Conservation (phyloP, 2,329 filamentous ascomycete species). For the Arthrobotrys megalospora region DNA sequence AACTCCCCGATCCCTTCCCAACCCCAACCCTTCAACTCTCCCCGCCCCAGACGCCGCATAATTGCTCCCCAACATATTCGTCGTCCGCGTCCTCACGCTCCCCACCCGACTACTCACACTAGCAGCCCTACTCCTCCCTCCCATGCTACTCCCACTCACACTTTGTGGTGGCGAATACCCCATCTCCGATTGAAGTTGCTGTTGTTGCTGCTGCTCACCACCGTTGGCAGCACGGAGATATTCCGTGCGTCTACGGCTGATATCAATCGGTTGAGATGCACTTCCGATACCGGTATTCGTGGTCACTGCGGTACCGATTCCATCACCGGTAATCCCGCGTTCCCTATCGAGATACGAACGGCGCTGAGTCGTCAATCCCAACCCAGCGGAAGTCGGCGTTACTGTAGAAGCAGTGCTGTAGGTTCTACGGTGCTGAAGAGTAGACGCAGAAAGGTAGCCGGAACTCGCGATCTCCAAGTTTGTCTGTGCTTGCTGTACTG, state of each 20-base stretch:
- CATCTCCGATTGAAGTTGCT: slow-evolving; percentile 28
- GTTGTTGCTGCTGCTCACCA: slow-evolving; percentile 16
- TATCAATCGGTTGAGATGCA: slow-evolving; percentile 52
- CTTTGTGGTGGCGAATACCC: slow-evolving; percentile 47
- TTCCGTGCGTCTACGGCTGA: slow-evolving; percentile 47
- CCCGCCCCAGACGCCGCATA: slow-evolving; percentile 38
- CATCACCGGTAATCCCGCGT: slow-evolving; percentile 35
- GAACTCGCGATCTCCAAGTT: slow-evolving; percentile 27
- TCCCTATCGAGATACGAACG: slow-evolving; percentile 51
- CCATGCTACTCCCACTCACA: slow-evolving; percentile 19
- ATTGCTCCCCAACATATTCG: slow-evolving; percentile 48
- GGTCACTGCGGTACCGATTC: slow-evolving; percentile 47
- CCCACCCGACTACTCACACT: slow-evolving; percentile 53
- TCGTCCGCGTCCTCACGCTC: slow-evolving; percentile 42
- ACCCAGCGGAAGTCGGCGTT: slow-evolving; percentile 35
- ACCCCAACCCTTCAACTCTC: slow-evolving; percentile 45
- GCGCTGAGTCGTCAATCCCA: slow-evolving; percentile 37
- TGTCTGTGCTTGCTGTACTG: slow-evolving; percentile 35
- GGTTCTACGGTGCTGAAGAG: slow-evolving; percentile 43
- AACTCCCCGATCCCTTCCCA: slow-evolving; percentile 48
- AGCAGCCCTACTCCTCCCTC: slow-evolving; percentile 29
- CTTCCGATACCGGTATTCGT: slow-evolving; percentile 39
- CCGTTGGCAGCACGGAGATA: slow-evolving; percentile 48
- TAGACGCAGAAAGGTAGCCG: slow-evolving; percentile 31
- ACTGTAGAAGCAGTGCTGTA: slow-evolving; percentile 48